Conservation (phyloP, 768 basidiomycete genomes). For the Cyathus striatus region DNA sequence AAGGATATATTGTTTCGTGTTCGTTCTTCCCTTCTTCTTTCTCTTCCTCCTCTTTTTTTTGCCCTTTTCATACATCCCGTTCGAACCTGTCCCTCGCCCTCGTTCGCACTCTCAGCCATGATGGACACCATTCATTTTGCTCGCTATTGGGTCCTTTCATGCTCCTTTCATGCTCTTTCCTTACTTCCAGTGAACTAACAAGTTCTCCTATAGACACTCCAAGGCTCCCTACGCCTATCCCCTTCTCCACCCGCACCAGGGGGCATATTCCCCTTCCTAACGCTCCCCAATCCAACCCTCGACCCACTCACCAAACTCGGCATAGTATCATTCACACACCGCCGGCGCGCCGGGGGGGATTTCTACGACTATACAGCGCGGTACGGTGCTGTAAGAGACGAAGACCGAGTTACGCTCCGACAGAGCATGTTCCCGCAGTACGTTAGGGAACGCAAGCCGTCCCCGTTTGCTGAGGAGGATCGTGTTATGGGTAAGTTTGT, state of each 20-base stretch:
- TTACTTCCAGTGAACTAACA: too few relatives aligned
- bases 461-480: slow-evolving; percentile 17
- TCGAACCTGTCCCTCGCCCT: too few relatives aligned
- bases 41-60: not conserved
- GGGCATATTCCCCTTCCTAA: slow-evolving; percentile 78
- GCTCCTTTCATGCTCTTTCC: too few relatives aligned
- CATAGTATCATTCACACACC: slow-evolving; percentile 66
- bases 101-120: too few relatives aligned
- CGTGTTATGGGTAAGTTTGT: slow-evolving; percentile 1
- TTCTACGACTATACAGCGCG: slow-evolving; percentile 94
- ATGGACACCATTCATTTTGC: too few relatives aligned
- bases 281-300: slow-evolving; percentile 18
- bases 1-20: slow-evolving; percentile 67
- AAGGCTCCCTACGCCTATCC: slow-evolving; percentile 66
- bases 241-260: slow-evolving; percentile 55
- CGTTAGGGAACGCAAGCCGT: slow-evolving; percentile 13
- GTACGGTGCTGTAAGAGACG: slow-evolving; percentile 85
- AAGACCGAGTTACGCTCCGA: slow-evolving; percentile 72
- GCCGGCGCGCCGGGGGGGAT: slow-evolving; percentile 50
- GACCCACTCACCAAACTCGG: slow-evolving; percentile 49
- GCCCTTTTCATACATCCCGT: too few relatives aligned
- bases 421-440: slow-evolving; percentile 62
- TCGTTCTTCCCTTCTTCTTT: slow-evolving; percentile 8
- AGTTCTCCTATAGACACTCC: slow-evolving; percentile 44
- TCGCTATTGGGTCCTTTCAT: too few relatives aligned